A percentile compares a stretch with the other conserved stretches of the same genome.
These are phyloP conservation scores for Tremellales sp. DNA, from an alignment of 1,284 basidiomycete genomes.

Conservation along the genomic window DNA sequence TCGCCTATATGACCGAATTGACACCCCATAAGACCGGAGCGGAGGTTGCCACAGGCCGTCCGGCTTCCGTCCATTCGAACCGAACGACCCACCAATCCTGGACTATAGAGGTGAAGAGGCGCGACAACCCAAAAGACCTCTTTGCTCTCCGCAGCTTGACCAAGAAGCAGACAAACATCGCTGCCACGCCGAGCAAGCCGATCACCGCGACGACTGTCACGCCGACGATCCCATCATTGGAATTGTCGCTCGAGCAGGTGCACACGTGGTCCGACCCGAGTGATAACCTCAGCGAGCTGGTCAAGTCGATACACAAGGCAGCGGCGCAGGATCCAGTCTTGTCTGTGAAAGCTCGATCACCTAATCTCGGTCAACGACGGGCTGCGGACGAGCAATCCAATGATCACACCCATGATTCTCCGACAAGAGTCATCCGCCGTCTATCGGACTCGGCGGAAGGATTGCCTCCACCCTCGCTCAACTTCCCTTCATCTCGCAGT, in stretches of 20 bases:
- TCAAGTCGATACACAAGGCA: slow-evolving; percentile 27
- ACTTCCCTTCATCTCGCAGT: neutral
- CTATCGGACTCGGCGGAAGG: neutral
- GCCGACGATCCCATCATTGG: slow-evolving; percentile 11
- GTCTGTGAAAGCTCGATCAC: neutral
- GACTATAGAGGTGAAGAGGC: slow-evolving; percentile 24
- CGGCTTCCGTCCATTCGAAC: neutral
- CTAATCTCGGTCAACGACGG: too few relatives aligned
- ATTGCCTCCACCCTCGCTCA: slow-evolving; percentile 7
- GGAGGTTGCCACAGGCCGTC: neutral
- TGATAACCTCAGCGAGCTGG: slow-evolving; percentile 22
- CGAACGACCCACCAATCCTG: slow-evolving; percentile 9
- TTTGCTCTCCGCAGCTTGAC: slow-evolving; percentile 14
- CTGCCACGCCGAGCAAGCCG: neutral
- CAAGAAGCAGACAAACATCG: slow-evolving; percentile 31
- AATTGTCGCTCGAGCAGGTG: slow-evolving; percentile 25
- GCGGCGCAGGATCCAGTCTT: slow-evolving; percentile 21
- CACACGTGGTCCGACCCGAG: slow-evolving; percentile 17
- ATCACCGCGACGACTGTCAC: slow-evolving; percentile 11
- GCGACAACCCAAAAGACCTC: slow-evolving; percentile 32
- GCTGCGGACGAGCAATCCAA: too few relatives aligned
- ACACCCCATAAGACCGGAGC: too few relatives aligned
- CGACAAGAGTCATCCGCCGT: neutral
- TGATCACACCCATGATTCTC: too few relatives aligned
- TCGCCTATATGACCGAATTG: slow-evolving; percentile 1